Conservation (phyloP, 495 filamentous ascomycete genomes). For the Schizothecium vesticola region DNA sequence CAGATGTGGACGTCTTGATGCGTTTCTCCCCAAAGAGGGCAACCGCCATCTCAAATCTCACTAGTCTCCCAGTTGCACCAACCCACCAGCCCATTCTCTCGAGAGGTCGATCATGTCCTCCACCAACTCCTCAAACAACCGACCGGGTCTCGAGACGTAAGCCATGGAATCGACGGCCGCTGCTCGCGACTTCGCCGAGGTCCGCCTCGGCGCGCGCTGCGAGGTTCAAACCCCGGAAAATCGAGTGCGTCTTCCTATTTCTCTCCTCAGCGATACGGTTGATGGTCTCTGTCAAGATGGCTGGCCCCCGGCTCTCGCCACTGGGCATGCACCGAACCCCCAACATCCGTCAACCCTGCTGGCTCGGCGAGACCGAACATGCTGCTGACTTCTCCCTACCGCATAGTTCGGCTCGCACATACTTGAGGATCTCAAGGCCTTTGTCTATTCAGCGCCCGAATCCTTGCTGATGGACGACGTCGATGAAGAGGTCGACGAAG, state of each 20-base stretch:
- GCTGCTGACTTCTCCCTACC: neutral
- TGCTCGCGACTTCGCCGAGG: neutral
- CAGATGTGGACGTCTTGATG: neutral
- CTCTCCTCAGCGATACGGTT: neutral
- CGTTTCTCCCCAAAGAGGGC: neutral
- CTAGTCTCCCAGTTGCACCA: neutral
- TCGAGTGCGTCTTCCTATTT: neutral
- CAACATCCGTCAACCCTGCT: too few species aligned
- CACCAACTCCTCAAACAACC: neutral
- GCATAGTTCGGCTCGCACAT: conserved; percentile 24
- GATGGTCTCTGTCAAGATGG: neutral
- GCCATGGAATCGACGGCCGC: neutral
- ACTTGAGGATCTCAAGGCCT: conserved; percentile 20
- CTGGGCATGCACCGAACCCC: too few species aligned
- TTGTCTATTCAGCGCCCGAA: conserved; percentile 10
- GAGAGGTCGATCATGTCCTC: neutral
- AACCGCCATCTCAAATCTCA: neutral
- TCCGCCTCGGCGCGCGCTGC: neutral
- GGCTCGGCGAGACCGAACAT: neutral
- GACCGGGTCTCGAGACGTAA: neutral
- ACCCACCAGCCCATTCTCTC: neutral
- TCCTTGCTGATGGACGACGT: conserved; percentile 6
- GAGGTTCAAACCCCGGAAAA: neutral
- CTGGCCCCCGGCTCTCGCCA: too few species aligned
- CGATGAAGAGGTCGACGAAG: conserved; percentile 19